A percentile compares a stretch with the other conserved stretches of the same genome.
These are phyloP conservation scores for Candida xyloterini DNA, from an alignment of 805 yeast species.

Conservation along the genomic window DNA sequence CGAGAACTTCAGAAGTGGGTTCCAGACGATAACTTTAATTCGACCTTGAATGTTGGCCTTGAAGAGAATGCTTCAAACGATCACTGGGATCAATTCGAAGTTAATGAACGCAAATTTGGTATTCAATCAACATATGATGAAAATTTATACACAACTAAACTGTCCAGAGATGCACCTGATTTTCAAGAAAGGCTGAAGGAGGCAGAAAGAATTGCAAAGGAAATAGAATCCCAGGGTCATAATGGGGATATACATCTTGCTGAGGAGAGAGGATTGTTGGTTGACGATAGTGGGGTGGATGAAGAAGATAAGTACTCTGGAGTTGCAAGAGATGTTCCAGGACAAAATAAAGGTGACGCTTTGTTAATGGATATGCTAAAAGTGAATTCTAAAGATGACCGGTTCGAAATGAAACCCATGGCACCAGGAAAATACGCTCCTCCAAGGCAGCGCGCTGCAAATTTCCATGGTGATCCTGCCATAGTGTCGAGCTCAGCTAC, in stretches of 20 bases:
- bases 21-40: conserved; percentile 50
- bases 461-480: conserved; percentile 61
- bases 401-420: conserved; percentile 24
- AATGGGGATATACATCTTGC: conserved; percentile 78
- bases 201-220: conserved; percentile 79
- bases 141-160: conserved; percentile 77
- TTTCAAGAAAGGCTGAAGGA: conserved; percentile 58
- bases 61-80: conserved; percentile 33
- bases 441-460: conserved; percentile 53
- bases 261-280: conserved; percentile 79
- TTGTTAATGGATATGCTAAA: conserved; percentile 29
- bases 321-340: conserved; percentile 55
- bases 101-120: conserved; percentile 87
- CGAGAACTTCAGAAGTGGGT: conserved; percentile 83
- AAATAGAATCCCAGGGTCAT: conserved; percentile 66
- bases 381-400: conserved; percentile 18
- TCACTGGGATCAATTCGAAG: conserved; percentile 91
- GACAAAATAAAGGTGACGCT: conserved; percentile 20
- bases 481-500: conserved; percentile 53
- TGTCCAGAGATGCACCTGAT: conserved; percentile 69
- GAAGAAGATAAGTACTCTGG: conserved; percentile 97
- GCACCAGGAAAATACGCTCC: conserved; percentile 48
- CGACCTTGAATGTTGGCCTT: conserved; percentile 27
- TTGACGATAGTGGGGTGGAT: conserved; percentile 84
- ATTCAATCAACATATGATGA: conserved; percentile 83